These are phyloP conservation scores for Magnaporthiopsis incrustans DNA, from an alignment of 2,329 filamentous ascomycete species.

Conservation along the genomic window DNA sequence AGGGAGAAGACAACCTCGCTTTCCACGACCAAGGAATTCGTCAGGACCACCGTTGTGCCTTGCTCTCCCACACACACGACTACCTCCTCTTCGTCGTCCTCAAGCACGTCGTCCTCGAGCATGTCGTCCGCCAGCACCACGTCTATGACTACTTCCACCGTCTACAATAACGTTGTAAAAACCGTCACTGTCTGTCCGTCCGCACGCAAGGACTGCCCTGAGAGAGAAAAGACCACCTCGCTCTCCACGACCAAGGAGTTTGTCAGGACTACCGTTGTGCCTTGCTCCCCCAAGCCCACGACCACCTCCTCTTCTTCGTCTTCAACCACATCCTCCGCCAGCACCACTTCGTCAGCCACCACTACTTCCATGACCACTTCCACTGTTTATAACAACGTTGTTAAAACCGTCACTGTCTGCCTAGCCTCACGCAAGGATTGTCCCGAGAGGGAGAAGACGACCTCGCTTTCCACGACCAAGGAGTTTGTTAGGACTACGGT, in stretches of 20 bases:
- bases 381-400: constrained; percentile 1
- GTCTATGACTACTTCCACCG: constrained; percentile 3
- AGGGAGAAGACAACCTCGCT: background rate
- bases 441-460: background rate
- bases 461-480: background rate
- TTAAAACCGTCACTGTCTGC: constrained; percentile 3
- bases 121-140: background rate
- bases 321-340: background rate
- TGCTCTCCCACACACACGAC: background rate
- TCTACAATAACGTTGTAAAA: constrained; percentile 1
- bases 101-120: background rate
- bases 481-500: background rate
- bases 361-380: constrained; percentile 1
- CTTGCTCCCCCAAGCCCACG: background rate
- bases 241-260: background rate
- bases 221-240: background rate
- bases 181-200: constrained; percentile 4
- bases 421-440: background rate
- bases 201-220: background rate
- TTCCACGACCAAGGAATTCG: background rate
- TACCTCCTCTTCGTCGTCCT: too few relatives aligned
- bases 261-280: constrained; percentile 1
- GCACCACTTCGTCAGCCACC: background rate
- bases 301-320: background rate
- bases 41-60: constrained; percentile 1